Evolutionary conservation across 495 filamentous ascomycete genomes (phyloP).

Genomic region (Penicillium turbatum): DNA sequence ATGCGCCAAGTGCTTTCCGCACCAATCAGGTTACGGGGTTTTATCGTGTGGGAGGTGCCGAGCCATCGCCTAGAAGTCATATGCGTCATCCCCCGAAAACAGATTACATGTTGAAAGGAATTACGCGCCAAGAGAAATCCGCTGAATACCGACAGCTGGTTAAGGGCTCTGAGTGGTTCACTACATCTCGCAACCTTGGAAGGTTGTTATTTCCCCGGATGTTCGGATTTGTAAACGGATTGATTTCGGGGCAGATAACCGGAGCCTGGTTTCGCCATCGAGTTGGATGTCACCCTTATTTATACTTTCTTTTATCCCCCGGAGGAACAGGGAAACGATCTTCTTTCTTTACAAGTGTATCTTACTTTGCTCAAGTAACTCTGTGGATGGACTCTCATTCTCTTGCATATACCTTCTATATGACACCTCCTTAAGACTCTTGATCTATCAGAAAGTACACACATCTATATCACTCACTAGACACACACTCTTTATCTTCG

Average conservation of each 20-base stretch:
- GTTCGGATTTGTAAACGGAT: neutral
- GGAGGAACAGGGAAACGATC: neutral
- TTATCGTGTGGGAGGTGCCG: conserved; percentile 17
- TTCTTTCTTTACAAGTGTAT: neutral
- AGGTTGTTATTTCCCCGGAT: conserved; percentile 13
- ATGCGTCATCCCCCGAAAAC: conserved; percentile 26
- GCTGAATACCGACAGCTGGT: conserved; percentile 12
- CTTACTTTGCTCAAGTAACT: conserved; percentile 7
- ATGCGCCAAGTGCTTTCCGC: conserved; percentile 11
- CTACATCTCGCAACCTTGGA: neutral
- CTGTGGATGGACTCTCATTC: conserved; percentile 38
- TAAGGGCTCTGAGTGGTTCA: conserved; percentile 8
- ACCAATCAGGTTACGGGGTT: conserved; percentile 15
- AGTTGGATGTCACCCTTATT: conserved; percentile 8
- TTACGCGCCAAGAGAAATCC: conserved; percentile 18
- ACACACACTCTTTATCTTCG: conserved; percentile 5
- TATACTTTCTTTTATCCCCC: conserved; percentile 14
- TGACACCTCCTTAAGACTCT: conserved; percentile 34
- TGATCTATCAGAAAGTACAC: conserved; percentile 17
- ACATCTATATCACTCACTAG: conserved; percentile 1
- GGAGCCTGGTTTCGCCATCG: conserved; percentile 17
- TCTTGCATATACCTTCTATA: conserved; percentile 33
- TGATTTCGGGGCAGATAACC: conserved; percentile 9
- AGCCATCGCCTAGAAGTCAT: conserved; percentile 26
- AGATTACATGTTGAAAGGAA: neutral